Evolutionary conservation across 2,329 filamentous ascomycete species (phyloP).

Genomic region (Neofusicoccum sp.): DNA sequence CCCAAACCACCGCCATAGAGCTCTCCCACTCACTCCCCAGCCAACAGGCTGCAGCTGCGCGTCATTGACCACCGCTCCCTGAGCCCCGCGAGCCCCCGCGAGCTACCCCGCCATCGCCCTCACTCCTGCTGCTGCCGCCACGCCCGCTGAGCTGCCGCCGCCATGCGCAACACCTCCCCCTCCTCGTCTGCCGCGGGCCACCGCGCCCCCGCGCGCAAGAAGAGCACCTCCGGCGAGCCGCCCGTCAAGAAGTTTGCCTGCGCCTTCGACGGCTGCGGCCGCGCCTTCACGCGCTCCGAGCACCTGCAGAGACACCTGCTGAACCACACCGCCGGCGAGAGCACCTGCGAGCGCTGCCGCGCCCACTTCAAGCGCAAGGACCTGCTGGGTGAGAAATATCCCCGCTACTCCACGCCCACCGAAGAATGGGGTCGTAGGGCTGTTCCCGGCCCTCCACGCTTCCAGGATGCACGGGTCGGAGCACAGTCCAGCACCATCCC

Average conservation of each 20-base stretch:
- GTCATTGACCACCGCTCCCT: neutral
- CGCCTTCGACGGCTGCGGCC: constrained; percentile 48
- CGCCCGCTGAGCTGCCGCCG: neutral
- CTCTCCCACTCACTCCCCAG: neutral
- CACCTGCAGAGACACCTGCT: constrained; percentile 58
- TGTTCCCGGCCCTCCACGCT: neutral
- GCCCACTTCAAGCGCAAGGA: constrained; percentile 62
- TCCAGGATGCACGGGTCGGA: neutral
- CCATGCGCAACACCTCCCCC: constrained; percentile 12
- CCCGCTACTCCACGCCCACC: constrained; percentile 5
- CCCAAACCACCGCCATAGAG: neutral
- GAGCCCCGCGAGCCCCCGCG: neutral
- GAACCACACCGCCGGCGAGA: constrained; percentile 53
- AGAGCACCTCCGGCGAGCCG: constrained; percentile 14
- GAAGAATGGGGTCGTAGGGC: neutral
- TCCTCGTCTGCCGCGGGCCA: neutral
- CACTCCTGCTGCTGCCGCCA: no score
- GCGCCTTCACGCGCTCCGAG: constrained; percentile 57
- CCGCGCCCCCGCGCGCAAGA: constrained; percentile 6
- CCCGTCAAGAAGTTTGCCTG: constrained; percentile 39
- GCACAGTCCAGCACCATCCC: constrained; percentile 13
- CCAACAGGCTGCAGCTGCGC: constrained; percentile 4
- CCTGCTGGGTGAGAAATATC: constrained; percentile 50
- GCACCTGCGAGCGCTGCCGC: constrained; percentile 58
- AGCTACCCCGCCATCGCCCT: constrained; percentile 1